These are phyloP conservation scores for Triadica sebifera DNA, from an alignment of 345 rosid species.

Conservation along the genomic window DNA sequence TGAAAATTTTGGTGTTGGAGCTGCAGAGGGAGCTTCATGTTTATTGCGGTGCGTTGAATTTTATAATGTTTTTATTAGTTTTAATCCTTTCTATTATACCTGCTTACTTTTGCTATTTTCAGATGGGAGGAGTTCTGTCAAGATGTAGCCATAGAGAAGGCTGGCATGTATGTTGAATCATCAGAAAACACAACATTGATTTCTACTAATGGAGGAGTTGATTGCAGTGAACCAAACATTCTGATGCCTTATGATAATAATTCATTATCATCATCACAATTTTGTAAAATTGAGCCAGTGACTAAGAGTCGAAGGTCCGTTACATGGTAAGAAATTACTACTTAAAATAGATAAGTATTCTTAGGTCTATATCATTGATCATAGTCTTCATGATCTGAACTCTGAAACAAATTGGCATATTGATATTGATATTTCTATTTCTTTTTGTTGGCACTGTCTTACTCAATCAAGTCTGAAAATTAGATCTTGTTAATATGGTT, in stretches of 20 bases:
- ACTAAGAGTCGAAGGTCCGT: constrained; percentile 41
- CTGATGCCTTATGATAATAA: constrained; percentile 33
- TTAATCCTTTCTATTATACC: constrained; percentile 11
- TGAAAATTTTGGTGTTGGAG: constrained; percentile 42
- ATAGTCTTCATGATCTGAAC: not conserved
- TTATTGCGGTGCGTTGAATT: constrained; percentile 61
- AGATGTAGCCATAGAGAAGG: constrained; percentile 75
- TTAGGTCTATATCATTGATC: constrained; percentile 1
- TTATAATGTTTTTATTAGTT: constrained; percentile 12
- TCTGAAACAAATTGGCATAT: not conserved
- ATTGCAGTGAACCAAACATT: constrained; percentile 33
- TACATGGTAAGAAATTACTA: constrained; percentile 42
- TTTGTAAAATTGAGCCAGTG: constrained; percentile 42
- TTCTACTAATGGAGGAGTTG: constrained; percentile 24
- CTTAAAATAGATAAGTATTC: constrained; percentile 1
- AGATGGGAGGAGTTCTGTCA: constrained; percentile 88
- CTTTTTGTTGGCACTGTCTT: not conserved
- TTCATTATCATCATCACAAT: constrained; percentile 30
- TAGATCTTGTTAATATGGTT: not conserved
- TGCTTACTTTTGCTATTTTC: constrained; percentile 25
- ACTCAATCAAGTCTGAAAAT: not conserved
- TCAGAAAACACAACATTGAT: constrained; percentile 29
- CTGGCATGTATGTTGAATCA: constrained; percentile 50
- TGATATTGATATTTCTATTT: not conserved
- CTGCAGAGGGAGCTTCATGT: constrained; percentile 57